These are phyloP conservation scores for Saccharomycopsis fibuligera DNA, from an alignment of 805 yeast genomes.

Conservation along the genomic window DNA sequence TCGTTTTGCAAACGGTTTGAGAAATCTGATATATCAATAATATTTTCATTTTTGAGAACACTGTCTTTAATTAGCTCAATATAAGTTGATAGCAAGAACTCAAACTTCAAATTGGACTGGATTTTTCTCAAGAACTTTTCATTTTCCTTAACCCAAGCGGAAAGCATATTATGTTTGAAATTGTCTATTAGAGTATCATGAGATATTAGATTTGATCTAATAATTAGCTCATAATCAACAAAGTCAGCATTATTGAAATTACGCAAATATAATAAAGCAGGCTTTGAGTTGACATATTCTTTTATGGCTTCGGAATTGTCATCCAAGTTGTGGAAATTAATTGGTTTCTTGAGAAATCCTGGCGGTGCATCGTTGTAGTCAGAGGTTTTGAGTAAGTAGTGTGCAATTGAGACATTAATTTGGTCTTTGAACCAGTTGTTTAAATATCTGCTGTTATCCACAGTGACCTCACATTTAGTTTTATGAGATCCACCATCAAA, in stretches of 20 bases:
- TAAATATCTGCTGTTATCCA: background rate
- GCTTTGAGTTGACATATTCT: slow-evolving; percentile 11
- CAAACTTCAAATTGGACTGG: slow-evolving; percentile 19
- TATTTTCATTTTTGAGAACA: slow-evolving; percentile 1
- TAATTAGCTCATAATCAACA: slow-evolving; percentile 16
- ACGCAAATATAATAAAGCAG: slow-evolving; percentile 13
- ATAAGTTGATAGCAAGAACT: slow-evolving; percentile 8
- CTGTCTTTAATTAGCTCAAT: slow-evolving; percentile 14
- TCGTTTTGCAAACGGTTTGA: background rate
- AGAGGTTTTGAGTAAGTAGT: slow-evolving; percentile 15
- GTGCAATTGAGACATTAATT: slow-evolving; percentile 16
- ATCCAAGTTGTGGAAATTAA: slow-evolving; percentile 7
- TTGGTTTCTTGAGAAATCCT: slow-evolving; percentile 12
- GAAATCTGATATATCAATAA: background rate
- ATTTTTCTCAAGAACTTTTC: slow-evolving; percentile 20
- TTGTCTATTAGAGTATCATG: slow-evolving; percentile 14
- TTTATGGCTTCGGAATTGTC: slow-evolving; percentile 3
- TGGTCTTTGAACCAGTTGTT: slow-evolving; percentile 15
- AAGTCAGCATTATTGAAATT: slow-evolving; percentile 2
- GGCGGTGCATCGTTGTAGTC: slow-evolving; percentile 15
- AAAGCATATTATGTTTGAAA: slow-evolving; percentile 9
- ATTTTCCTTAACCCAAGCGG: slow-evolving; percentile 18
- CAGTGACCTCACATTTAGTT: background rate
- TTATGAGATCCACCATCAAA: background rate
- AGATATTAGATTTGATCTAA: slow-evolving; percentile 14